Base-by-base conservation (phyloP, 1,139 yeast species). In the Candida gigantensis region DNA sequence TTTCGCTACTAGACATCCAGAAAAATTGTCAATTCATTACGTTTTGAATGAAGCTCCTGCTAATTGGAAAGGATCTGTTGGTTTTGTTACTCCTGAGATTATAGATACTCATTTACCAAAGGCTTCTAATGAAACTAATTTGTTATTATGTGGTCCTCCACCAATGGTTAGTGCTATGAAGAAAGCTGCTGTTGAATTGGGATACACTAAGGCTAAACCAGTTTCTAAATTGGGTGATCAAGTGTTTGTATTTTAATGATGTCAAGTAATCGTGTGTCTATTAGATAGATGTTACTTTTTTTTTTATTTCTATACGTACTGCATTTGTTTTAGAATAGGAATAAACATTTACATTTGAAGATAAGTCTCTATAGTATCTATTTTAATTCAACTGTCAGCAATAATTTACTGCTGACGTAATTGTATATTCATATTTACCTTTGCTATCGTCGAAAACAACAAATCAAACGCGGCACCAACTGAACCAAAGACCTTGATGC, bases 151-250 rank as follows among this genome's bases (percentile, higher is more conserved):
- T 72, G 98, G 96, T 50, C 95, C 96, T 39, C 92, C 94, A 55
- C 86, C 88, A 37, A 70, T 88, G 68, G 79, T 82, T 74, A 73
- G 85, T 50, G 84, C 96, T 49, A 61, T 89, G 74, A 90, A 89
- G 72, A 89, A 84, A 71, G 86, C 85, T 36, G 89, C 95, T 25
- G 75, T 74, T 35, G 68, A 72, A 15, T 74, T 90, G 50, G 97
- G 97, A 14, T 94, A 68, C 65, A 77, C 77, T 37, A 89, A 88
- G 76, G 90, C 97, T 41, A 84, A 81, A 64, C 94, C 96, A 4
- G 89, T 90, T 24, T 84, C 95, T 36, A 89, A 89, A 68, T 76
- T 87, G 55, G 95, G 89, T 40, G 97, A 94, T 65, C 95, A 89
- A 66, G 86, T 90, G 23, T 92, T 92, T 66, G 84, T 84, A 20